Evolutionary conservation across 345 rosid genomes (phyloP), one percentile per base, ranked within the genome.

Genomic region (Euphorbia lathyris): DNA sequence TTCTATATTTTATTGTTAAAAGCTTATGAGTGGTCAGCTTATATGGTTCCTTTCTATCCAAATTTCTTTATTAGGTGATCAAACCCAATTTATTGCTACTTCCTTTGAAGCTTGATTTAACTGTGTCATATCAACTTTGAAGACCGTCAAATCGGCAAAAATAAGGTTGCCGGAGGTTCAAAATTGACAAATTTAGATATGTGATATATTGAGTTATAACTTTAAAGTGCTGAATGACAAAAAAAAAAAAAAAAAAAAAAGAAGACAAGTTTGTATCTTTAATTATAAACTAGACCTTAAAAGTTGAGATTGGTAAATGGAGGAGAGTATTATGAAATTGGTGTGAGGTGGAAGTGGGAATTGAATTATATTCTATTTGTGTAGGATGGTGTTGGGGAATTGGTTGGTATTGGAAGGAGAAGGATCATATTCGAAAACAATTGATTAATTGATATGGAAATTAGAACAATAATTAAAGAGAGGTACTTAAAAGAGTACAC

Each of bases 371-470:
- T 72, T 71, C 53, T 29, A 55, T 2, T 16, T 42, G 47, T 38
- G n/a, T 19, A 72, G 26, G 75, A 52, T 75, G 30, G 14, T 68
- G 74, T 30, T 66, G 69, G 77, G 78, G 69, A 68, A 75, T 79
- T 82, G 43, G 73, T 79, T 82, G 43, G 63, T 72, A 77, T 63
- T 63, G 16, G 55, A 36, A 58, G 64, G 25, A 72, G 36, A 25
- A 76, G 82, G 79, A 68, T 82, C 81, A 69, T 70, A 48, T 67
- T 70, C 72, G 63, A 53, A 66, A 78, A 48, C 23, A n/a, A 17
- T 67, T 58, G 53, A 67, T 72, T 20, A 65, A 13, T 43, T 19
- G 52, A 52, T n/a, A 32, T 9, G 52, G 61, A 20, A 13, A 62
- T 68, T 59, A 43, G 60, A 51, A 14, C 22, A 51, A 48, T 63